Conservation (phyloP, 2,329 filamentous ascomycete species). For the Massarina eburnea region DNA sequence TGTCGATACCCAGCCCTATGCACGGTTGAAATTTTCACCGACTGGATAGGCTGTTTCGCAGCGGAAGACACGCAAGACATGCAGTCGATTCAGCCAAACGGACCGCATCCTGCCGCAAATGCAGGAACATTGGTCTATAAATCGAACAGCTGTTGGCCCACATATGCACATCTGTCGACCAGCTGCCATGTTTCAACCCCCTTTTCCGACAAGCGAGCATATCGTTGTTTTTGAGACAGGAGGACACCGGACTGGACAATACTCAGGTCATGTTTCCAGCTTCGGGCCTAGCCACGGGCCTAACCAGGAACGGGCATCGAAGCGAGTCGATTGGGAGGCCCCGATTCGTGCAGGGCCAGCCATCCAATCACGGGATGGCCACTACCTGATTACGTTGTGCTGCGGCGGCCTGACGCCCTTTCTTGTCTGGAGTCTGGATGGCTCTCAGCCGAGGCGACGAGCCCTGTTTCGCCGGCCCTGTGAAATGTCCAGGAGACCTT, state of each 20-base stretch:
- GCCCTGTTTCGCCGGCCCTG: not conserved
- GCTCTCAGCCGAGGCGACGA: not conserved
- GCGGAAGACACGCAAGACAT: slow-evolving; percentile 10
- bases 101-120: slow-evolving; percentile 12
- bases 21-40: not conserved
- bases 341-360: too few relatives aligned
- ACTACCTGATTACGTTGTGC: not conserved
- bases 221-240: slow-evolving; percentile 14
- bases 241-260: slow-evolving; percentile 12
- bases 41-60: slow-evolving; percentile 9
- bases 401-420: not conserved
- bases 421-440: not conserved
- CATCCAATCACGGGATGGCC: too few relatives aligned
- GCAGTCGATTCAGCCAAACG: slow-evolving; percentile 16
- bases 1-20: slow-evolving; percentile 21
- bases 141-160: slow-evolving; percentile 10
- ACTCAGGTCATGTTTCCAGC: too few relatives aligned
- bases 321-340: too few relatives aligned
- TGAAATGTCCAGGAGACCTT: not conserved
- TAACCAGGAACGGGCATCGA: too few relatives aligned
- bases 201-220: slow-evolving; percentile 10
- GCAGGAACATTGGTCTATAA: slow-evolving; percentile 27
- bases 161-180: slow-evolving; percentile 16
- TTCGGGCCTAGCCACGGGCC: too few relatives aligned
- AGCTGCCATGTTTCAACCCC: slow-evolving; percentile 29